Conservation (phyloP, 2,329 filamentous ascomycete genomes). For the Phialocephala subalpina region DNA sequence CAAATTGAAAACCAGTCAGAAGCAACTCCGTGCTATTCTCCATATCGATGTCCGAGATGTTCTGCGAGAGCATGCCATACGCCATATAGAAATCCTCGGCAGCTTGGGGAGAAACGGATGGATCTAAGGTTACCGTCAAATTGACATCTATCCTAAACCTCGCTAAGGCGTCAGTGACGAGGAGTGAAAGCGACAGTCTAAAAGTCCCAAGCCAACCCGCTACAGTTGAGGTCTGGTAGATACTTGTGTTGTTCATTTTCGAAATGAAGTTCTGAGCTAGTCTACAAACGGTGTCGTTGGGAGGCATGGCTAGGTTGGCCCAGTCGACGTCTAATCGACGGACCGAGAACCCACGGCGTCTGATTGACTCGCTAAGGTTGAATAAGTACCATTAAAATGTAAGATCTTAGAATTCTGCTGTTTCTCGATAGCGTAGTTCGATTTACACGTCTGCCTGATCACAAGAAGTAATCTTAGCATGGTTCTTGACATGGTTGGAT, state of each 20-base stretch:
- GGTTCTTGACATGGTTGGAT: no score
- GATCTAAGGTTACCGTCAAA: neutral
- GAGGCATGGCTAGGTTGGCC: neutral
- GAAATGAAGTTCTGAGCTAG: neutral
- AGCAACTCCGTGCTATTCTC: neutral
- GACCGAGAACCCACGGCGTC: no score
- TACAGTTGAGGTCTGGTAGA: neutral
- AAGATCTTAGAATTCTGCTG: no score
- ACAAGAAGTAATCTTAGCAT: no score
- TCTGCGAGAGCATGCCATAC: neutral
- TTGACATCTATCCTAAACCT: neutral
- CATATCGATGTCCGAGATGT: neutral
- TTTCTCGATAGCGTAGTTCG: no score
- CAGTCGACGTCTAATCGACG: neutral
- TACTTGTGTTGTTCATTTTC: neutral
- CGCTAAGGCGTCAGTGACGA: neutral
- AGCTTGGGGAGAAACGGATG: neutral
- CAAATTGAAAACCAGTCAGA: neutral
- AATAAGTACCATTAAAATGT: no score
- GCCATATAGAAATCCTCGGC: no score
- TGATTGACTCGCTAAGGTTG: no score
- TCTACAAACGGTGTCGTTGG: neutral
- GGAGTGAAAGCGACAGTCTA: neutral
- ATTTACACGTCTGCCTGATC: no score
- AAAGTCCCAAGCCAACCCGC: no score